phyloP scores from a whole-genome alignment of 768 basidiomycete genomes.

The Melanogaster broomeanus region DNA sequence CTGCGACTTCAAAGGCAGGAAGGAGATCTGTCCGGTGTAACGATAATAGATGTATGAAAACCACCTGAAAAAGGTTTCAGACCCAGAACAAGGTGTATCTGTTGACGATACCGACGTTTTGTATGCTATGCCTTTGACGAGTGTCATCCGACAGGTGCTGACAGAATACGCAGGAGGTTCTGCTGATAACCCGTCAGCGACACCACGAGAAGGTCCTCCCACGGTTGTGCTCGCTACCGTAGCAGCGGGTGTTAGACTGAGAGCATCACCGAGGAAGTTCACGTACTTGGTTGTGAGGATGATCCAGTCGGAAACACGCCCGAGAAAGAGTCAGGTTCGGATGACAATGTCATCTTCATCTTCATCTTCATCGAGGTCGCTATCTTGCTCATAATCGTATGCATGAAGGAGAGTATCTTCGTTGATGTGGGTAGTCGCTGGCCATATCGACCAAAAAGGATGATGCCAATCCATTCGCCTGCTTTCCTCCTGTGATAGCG shows the following conservation, averaged over 20 bases:
- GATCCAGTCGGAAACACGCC: background rate
- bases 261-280: background rate
- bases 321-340: background rate
- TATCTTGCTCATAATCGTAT: constrained; percentile 30
- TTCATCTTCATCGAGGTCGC: constrained; percentile 31
- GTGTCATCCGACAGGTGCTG: constrained; percentile 23
- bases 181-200: background rate
- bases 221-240: background rate
- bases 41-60: constrained; percentile 29
- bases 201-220: background rate
- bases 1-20: constrained; percentile 24
- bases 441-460: constrained; percentile 24
- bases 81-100: background rate
- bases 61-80: constrained; percentile 19
- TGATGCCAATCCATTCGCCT: constrained; percentile 2
- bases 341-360: background rate
- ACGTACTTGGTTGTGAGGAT: constrained; percentile 1
- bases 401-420: constrained; percentile 23
- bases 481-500: constrained; percentile 6
- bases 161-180: constrained; percentile 24
- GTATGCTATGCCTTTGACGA: constrained; percentile 30
- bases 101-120: constrained; percentile 23
- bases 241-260: background rate
- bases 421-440: constrained; percentile 17
- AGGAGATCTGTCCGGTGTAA: constrained; percentile 31